Conservation (phyloP, 345 rosid genomes). For the Tarenaya hassleriana region DNA sequence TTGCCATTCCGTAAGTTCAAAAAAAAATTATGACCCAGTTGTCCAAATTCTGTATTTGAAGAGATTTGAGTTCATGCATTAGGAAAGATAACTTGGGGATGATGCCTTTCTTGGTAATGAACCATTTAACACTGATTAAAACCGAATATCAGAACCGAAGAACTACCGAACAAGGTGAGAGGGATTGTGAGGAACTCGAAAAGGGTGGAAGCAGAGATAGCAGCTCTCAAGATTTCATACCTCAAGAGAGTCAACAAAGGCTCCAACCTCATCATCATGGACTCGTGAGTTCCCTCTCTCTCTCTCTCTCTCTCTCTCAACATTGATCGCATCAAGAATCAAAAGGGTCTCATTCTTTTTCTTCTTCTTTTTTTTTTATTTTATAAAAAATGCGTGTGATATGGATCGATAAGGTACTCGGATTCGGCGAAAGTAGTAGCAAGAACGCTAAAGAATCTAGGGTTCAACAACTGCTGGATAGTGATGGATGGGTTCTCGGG, state of each 20-base stretch:
- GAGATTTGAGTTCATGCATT: no score
- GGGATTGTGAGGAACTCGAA: slow-evolving; percentile 61
- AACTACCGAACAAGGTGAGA: slow-evolving; percentile 69
- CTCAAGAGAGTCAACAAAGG: slow-evolving; percentile 84
- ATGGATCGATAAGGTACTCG: slow-evolving; percentile 48
- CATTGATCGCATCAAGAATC: background rate
- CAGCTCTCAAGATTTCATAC: slow-evolving; percentile 79
- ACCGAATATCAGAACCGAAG: slow-evolving; percentile 53
- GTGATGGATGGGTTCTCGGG: slow-evolving; percentile 84
- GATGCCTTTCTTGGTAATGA: no score
- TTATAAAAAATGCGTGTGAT: background rate
- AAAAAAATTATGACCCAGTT: background rate
- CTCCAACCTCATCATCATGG: slow-evolving; percentile 73
- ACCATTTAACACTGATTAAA: background rate
- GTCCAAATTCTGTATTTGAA: no score
- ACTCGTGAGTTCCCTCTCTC: slow-evolving; percentile 54
- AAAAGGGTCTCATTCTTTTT: background rate
- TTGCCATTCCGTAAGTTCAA: slow-evolving; percentile 72
- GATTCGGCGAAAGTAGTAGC: slow-evolving; percentile 80
- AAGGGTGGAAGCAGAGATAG: slow-evolving; percentile 85
- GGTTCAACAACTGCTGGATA: slow-evolving; percentile 72
- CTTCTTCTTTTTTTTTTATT: background rate
- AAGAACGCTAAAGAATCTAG: slow-evolving; percentile 54
- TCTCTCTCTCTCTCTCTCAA: background rate
- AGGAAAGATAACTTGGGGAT: no score